Conservation (phyloP, 176 grass and related monocot species). For the Triticum monococcum region DNA sequence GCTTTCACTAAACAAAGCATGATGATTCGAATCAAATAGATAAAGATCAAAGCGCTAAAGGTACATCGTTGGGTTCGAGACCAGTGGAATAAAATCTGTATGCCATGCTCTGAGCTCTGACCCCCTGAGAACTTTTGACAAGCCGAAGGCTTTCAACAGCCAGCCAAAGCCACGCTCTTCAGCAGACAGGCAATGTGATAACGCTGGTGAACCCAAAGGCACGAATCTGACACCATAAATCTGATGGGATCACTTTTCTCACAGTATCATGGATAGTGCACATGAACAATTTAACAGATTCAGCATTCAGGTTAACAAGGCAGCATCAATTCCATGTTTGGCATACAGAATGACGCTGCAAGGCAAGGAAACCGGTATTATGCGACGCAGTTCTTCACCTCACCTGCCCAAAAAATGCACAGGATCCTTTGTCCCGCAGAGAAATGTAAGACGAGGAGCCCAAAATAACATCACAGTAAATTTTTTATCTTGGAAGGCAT, state of each 20-base stretch:
- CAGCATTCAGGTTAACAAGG: not conserved
- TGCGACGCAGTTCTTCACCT: not conserved
- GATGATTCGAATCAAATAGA: not conserved
- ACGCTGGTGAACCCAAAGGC: conserved; percentile 19
- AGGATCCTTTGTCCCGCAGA: not conserved
- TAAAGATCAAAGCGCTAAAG: conserved; percentile 20
- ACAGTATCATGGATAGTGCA: not conserved
- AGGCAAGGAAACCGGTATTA: not conserved
- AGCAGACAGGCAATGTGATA: conserved; percentile 32
- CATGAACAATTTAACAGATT: not conserved
- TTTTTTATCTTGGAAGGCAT: not conserved
- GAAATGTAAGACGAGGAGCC: not conserved
- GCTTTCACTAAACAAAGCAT: conserved; percentile 4
- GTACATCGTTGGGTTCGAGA: not conserved
- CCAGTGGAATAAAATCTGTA: conserved; percentile 19
- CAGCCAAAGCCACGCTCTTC: conserved; percentile 9
- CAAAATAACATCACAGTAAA: not conserved
- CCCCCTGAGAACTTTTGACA: conserved; percentile 17
- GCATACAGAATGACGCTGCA: too few relatives aligned
- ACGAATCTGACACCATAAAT: not conserved
- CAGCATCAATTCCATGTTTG: too few relatives aligned
- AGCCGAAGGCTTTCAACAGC: not conserved
- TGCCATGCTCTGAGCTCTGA: not conserved
- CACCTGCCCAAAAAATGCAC: not conserved
- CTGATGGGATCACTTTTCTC: not conserved